These are phyloP conservation scores for Fraxinus pennsylvanica DNA, from an alignment of 257 asterid species.

Conservation along the genomic window DNA sequence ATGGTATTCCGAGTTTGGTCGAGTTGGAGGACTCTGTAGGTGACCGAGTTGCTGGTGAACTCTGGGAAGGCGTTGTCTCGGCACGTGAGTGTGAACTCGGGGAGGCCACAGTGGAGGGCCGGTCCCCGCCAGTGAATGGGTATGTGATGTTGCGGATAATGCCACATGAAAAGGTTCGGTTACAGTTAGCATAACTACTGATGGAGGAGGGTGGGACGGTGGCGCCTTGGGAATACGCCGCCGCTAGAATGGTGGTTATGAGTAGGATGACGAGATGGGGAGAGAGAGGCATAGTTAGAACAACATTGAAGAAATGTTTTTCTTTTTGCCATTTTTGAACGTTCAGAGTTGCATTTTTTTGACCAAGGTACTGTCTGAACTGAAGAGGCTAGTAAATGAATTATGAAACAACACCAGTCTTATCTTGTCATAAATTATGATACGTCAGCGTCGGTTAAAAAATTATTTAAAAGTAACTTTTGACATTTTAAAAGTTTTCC, in stretches of 20 bases:
- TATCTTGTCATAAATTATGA: not conserved
- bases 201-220: slow-evolving; percentile 20
- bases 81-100: slow-evolving; percentile 40
- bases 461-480: too few relatives aligned
- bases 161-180: slow-evolving; percentile 59
- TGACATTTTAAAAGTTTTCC: too few relatives aligned
- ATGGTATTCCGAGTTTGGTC: slow-evolving; percentile 36
- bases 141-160: slow-evolving; percentile 36
- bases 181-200: slow-evolving; percentile 39
- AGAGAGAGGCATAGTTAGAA: slow-evolving; percentile 28
- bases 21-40: slow-evolving; percentile 34
- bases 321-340: slow-evolving; percentile 1
- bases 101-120: slow-evolving; percentile 44
- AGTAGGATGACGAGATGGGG: slow-evolving; percentile 22
- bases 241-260: slow-evolving; percentile 30
- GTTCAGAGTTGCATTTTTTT: slow-evolving; percentile 32
- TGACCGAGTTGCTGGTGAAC: slow-evolving; percentile 27
- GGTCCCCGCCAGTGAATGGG: slow-evolving; percentile 42
- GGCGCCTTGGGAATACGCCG: slow-evolving; percentile 26
- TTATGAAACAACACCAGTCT: not conserved
- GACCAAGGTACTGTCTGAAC: not conserved
- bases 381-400: not conserved
- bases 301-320: not conserved
- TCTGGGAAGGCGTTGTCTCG: slow-evolving; percentile 22
- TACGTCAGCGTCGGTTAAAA: too few relatives aligned